A percentile compares a stretch with the other conserved stretches of the same genome.
These are phyloP conservation scores for Blastobotrys attinorum DNA, from an alignment of 805 yeast genomes.

Conservation along the genomic window DNA sequence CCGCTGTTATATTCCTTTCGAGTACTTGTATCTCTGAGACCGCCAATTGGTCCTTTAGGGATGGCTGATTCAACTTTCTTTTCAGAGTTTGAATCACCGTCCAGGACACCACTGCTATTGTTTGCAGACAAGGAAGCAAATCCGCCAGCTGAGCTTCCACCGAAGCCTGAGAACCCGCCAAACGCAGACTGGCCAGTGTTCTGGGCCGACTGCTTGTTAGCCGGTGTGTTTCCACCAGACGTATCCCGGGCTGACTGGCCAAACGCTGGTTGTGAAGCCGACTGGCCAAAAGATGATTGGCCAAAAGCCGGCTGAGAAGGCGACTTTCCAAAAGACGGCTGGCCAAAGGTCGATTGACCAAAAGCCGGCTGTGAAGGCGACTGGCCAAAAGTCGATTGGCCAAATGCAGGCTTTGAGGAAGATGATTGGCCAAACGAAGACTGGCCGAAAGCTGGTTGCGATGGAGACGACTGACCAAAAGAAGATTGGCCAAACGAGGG, in stretches of 20 bases:
- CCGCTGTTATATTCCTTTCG: no score
- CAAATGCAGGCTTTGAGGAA: conserved; percentile 10
- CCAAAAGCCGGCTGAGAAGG: conserved; percentile 9
- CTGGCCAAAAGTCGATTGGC: conserved; percentile 20
- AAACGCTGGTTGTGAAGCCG: conserved; percentile 8
- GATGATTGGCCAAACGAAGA: background rate
- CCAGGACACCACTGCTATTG: no score
- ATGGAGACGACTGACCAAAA: conserved; percentile 17
- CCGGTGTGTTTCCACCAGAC: background rate
- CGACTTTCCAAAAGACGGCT: conserved; percentile 3
- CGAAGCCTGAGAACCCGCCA: conserved; percentile 1
- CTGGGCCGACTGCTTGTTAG: background rate
- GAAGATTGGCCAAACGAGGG: conserved; percentile 18
- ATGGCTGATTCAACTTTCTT: no score
- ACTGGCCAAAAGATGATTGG: conserved; percentile 10
- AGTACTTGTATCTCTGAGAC: no score
- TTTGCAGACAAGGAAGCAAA: no score
- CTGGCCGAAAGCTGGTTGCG: background rate
- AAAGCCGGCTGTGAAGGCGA: conserved; percentile 6
- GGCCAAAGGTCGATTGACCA: conserved; percentile 18
- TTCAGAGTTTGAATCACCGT: no score
- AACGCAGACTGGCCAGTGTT: conserved; percentile 1
- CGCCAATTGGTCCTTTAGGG: no score
- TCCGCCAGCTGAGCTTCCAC: background rate
- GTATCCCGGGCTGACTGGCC: conserved; percentile 7